These are phyloP conservation scores for Monilinia vaccinii-corymbosi DNA, from an alignment of 2,329 filamentous ascomycete species.

Conservation along the genomic window DNA sequence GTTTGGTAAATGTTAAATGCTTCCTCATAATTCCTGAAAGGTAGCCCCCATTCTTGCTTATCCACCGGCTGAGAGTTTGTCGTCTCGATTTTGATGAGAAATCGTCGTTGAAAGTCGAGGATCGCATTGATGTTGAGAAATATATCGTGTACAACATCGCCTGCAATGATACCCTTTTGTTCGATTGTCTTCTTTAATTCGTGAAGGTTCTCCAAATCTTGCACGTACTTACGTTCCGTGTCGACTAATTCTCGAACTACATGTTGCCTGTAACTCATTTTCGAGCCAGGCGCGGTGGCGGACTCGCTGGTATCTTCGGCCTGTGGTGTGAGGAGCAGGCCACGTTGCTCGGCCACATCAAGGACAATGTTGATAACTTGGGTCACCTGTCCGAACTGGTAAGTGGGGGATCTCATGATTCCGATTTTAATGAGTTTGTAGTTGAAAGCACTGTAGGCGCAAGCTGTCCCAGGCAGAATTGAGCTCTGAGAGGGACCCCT, in stretches of 20 bases:
- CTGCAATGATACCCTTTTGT: constrained; percentile 76
- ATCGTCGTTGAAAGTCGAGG: constrained; percentile 88
- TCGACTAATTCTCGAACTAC: constrained; percentile 87
- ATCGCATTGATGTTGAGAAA: constrained; percentile 95
- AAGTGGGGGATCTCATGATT: constrained; percentile 3
- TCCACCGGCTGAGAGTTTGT: constrained; percentile 73
- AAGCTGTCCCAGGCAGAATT: not conserved
- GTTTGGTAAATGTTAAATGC: constrained; percentile 90
- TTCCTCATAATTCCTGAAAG: constrained; percentile 78
- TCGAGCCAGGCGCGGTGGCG: constrained; percentile 42
- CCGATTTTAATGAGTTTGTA: not conserved
- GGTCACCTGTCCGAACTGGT: constrained; percentile 52
- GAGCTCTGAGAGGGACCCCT: not conserved
- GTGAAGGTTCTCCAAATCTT: constrained; percentile 90
- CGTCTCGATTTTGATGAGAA: constrained; percentile 91
- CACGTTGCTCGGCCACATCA: constrained; percentile 71
- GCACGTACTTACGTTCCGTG: constrained; percentile 95
- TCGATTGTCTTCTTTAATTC: constrained; percentile 85
- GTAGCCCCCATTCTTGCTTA: constrained; percentile 87
- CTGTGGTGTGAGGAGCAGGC: constrained; percentile 56
- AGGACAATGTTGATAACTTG: constrained; percentile 89
- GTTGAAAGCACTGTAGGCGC: not conserved
- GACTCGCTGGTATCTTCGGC: constrained; percentile 43
- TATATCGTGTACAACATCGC: constrained; percentile 86
- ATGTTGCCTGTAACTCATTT: constrained; percentile 70